Percentiles rank a stretch among this genome's conserved stretches.
These are phyloP conservation scores for Ligustrum vulgare DNA, from an alignment of 257 asterid species.

Conservation along the genomic window DNA sequence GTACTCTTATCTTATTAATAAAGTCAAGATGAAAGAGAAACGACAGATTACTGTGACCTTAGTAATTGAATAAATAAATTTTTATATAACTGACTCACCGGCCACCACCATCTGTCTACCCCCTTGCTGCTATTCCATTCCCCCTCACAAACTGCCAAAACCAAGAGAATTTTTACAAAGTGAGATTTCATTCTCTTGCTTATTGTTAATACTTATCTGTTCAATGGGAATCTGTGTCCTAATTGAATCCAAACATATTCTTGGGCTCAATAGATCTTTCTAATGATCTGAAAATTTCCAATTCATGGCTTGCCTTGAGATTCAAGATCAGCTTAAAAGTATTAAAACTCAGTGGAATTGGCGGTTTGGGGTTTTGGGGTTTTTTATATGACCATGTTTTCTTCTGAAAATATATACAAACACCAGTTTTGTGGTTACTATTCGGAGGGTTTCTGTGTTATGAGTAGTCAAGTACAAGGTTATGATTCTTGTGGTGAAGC, in stretches of 20 bases:
- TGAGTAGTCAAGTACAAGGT: constrained; percentile 46
- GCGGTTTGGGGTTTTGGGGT: constrained; percentile 29
- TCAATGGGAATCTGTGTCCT: constrained; percentile 51
- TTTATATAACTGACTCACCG: constrained; percentile 50
- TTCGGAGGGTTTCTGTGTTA: constrained; percentile 35
- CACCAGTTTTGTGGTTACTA: constrained; percentile 30
- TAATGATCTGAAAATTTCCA: not conserved
- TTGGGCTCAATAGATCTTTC: constrained; percentile 30
- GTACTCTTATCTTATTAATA: constrained; percentile 39
- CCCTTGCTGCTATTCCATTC: constrained; percentile 41
- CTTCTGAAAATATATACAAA: constrained; percentile 33
- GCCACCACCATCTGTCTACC: constrained; percentile 65
- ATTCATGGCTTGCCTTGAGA: constrained; percentile 42
- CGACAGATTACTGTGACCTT: not conserved
- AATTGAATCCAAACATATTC: constrained; percentile 31
- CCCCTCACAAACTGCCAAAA: constrained; percentile 74
- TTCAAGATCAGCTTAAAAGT: not conserved
- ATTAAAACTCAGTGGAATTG: not conserved
- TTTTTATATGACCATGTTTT: constrained; percentile 72
- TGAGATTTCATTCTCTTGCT: constrained; percentile 55
- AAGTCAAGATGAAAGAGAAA: constrained; percentile 32
- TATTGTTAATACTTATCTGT: constrained; percentile 32
- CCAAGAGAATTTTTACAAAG: constrained; percentile 73
- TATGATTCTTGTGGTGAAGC: constrained; percentile 26
- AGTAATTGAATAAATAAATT: not conserved